These are phyloP conservation scores for Podaxis sp. DNA, from an alignment of 768 basidiomycete species.

Conservation along the genomic window DNA sequence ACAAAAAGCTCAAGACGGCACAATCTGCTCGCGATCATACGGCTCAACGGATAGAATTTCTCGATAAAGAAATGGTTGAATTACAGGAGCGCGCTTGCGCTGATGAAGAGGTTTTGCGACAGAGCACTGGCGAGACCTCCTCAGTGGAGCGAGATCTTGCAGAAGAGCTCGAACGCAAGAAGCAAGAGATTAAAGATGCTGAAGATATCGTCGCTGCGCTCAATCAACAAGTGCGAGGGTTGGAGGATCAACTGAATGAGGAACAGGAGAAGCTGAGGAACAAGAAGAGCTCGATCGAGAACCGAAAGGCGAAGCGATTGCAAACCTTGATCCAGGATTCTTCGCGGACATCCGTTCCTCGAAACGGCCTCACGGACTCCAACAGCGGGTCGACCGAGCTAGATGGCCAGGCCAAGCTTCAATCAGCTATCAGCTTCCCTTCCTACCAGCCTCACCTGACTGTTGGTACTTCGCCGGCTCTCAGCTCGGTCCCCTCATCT, in stretches of 20 bases:
- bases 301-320: background rate
- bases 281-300: slow-evolving; percentile 5
- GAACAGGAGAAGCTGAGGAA: slow-evolving; percentile 58
- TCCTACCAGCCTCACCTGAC: background rate
- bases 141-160: slow-evolving; percentile 53
- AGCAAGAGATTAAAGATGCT: slow-evolving; percentile 56
- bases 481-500: background rate
- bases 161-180: slow-evolving; percentile 52
- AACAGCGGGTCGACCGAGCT: background rate
- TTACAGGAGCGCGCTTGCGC: slow-evolving; percentile 53
- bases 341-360: background rate
- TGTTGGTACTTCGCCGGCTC: background rate
- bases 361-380: background rate
- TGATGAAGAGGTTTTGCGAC: slow-evolving; percentile 51
- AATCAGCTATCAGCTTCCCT: background rate
- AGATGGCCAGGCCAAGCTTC: background rate
- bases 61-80: slow-evolving; percentile 59
- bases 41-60: slow-evolving; percentile 50
- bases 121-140: slow-evolving; percentile 43
- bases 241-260: slow-evolving; percentile 68
- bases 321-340: background rate
- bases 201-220: slow-evolving; percentile 68
- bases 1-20: slow-evolving; percentile 79
- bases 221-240: slow-evolving; percentile 63
- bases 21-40: slow-evolving; percentile 64